These are phyloP conservation scores for Astragalus glycyphyllos DNA, from an alignment of 306 rosid species.

Conservation along the genomic window DNA sequence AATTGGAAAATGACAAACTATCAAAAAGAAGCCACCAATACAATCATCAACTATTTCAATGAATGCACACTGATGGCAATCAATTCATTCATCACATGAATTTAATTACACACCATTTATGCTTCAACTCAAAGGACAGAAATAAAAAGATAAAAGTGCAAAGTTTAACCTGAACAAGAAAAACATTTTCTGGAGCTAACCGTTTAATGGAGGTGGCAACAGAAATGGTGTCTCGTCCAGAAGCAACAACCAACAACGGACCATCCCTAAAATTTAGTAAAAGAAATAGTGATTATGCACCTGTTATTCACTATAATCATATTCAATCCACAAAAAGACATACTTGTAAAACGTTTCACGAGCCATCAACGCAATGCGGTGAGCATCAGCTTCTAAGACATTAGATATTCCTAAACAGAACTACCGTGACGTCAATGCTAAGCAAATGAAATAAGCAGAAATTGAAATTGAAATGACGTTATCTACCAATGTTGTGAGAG, in stretches of 20 bases:
- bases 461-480: conserved; percentile 27
- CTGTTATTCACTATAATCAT: conserved; percentile 15
- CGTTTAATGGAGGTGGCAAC: conserved; percentile 84
- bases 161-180: conserved; percentile 86
- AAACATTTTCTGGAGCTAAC: conserved; percentile 87
- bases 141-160: conserved; percentile 34
- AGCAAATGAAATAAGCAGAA: not conserved
- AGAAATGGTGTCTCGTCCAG: conserved; percentile 82
- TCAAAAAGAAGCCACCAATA: not conserved
- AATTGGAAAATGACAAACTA: not conserved
- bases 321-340: conserved; percentile 33
- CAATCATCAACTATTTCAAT: not conserved
- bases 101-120: not conserved
- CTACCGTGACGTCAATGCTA: conserved; percentile 42
- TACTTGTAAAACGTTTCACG: conserved; percentile 70
- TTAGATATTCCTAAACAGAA: conserved; percentile 61
- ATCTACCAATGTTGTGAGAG: conserved; percentile 50
- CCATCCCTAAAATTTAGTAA: conserved; percentile 63
- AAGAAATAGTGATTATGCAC: not conserved
- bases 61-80: not conserved
- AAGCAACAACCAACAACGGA: conserved; percentile 86
- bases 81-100: conserved; percentile 10
- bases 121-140: conserved; percentile 25
- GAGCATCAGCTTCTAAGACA: conserved; percentile 84
- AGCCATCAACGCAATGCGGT: conserved; percentile 70